Evolutionary conservation across 768 basidiomycete genomes (phyloP).

Genomic region (Punctularia strigosozonata): DNA sequence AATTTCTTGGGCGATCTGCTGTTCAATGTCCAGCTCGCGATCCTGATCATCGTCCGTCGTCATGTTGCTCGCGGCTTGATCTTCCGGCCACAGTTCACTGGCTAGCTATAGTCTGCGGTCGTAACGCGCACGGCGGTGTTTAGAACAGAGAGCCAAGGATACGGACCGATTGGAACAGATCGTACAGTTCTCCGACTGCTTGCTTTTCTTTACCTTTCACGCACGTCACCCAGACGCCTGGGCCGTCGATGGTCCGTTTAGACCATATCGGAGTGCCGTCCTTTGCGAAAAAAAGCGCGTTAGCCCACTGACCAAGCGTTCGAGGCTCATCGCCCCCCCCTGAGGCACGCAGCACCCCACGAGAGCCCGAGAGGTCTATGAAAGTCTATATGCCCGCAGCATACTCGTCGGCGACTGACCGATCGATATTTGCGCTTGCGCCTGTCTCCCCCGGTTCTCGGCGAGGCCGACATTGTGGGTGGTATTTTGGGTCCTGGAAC

Average conservation of each 20-base stretch:
- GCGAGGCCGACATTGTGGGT: too few relatives aligned
- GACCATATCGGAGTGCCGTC: slow-evolving; percentile 60
- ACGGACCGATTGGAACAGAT: slow-evolving; percentile 66
- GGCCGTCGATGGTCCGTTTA: slow-evolving; percentile 60
- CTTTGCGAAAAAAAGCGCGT: too few relatives aligned
- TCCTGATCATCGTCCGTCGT: slow-evolving; percentile 22
- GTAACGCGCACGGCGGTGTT: neutral
- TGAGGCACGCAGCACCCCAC: too few relatives aligned
- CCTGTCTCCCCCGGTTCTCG: too few relatives aligned
- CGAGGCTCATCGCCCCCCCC: too few relatives aligned
- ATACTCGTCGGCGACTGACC: too few relatives aligned
- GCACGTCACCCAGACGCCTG: slow-evolving; percentile 80
- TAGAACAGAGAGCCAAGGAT: neutral
- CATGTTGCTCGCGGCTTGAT: slow-evolving; percentile 11
- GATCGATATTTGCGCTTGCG: too few relatives aligned
- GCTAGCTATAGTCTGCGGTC: slow-evolving; percentile 38
- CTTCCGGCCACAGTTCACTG: slow-evolving; percentile 55
- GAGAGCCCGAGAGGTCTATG: too few relatives aligned
- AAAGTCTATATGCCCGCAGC: too few relatives aligned
- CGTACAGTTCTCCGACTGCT: slow-evolving; percentile 64
- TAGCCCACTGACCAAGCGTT: too few relatives aligned
- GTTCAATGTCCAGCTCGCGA: slow-evolving; percentile 46
- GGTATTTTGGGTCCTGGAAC: too few relatives aligned
- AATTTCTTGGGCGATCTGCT: slow-evolving; percentile 61
- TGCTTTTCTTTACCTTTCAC: slow-evolving; percentile 78